Evolutionary conservation across 371 early-diverging fungal genomes (phyloP), one percentile per base, ranked within the genome.

Genomic region (Mortierella sp.): DNA sequence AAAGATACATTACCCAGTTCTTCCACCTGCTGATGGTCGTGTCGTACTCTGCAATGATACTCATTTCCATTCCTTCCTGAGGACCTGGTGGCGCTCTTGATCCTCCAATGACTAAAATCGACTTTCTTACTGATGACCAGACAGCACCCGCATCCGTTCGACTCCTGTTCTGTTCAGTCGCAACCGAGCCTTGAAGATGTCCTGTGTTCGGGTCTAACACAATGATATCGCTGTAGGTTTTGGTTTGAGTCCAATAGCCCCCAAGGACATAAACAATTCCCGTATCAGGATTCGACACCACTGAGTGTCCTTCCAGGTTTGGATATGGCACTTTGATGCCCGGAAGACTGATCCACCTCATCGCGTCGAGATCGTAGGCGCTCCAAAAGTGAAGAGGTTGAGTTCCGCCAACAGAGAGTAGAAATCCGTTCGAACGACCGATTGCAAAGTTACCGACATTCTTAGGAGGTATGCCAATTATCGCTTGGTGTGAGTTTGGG

Each of bases 91-190:
- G 58, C 3, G 66, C 77, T 21, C 68, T 44, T 7, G 79, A 66
- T 14, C 79, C 79, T 26, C 79, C 79, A 68, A 79, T 65, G 0
- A 66, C 64, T 57, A 79, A 28, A 43, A 72, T 55, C 7, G 63
- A 45, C 15, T 69, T 68, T 14, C 66, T 58, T 6, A 16, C 26
- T 7, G 53, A 62, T 18, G 73, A 72, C 79, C 79, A 79, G 19
- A 72, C 66, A 15, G 66, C 69, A 2, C 57, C 63, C 4, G 57
- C 59, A 23, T 72, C 72, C 7, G 66, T 69, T 23, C 68, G 56
- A 60, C 66, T 72, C 5, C 45, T 59, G 9, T 55, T 28, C 0
- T 46, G 37, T 3, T 37, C 30, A 0, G 68, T 50, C 11, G 4
- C 44, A 59, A 50, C 18, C 47, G 47, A 15, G 50, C 44, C 37